A percentile compares a stretch with the other conserved stretches of the same genome.
Evolutionary conservation across 805 yeast species (phyloP).

Genomic region (baker's yeast (Saccharomyces cerevisiae)): DNA sequence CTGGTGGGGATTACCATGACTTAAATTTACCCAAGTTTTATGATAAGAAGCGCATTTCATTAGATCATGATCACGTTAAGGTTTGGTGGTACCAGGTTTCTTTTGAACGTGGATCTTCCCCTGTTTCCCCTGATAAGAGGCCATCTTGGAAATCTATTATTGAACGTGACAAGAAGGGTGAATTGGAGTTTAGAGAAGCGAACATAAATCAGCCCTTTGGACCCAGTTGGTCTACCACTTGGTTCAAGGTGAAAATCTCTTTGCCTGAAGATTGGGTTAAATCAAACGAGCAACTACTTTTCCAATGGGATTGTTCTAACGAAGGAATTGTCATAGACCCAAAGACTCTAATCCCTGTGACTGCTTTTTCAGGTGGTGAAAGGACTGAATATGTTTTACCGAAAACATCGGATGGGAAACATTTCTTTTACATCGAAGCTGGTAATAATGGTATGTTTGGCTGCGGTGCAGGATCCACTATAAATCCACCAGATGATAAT

Average conservation of each 20-base stretch:
- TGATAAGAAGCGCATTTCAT: slow-evolving; percentile 44
- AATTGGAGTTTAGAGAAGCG: slow-evolving; percentile 45
- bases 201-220: slow-evolving; percentile 71
- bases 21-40: slow-evolving; percentile 78
- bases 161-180: slow-evolving; percentile 16
- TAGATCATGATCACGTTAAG: slow-evolving; percentile 40
- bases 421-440: slow-evolving; percentile 73
- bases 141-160: slow-evolving; percentile 29
- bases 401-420: slow-evolving; percentile 40
- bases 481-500: slow-evolving; percentile 64
- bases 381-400: slow-evolving; percentile 70
- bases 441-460: slow-evolving; percentile 96
- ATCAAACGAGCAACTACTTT: slow-evolving; percentile 44
- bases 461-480: slow-evolving; percentile 50
- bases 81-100: slow-evolving; percentile 70
- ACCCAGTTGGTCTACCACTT: slow-evolving; percentile 94
- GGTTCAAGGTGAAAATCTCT: slow-evolving; percentile 69
- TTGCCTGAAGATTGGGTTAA: slow-evolving; percentile 49
- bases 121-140: slow-evolving; percentile 29
- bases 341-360: slow-evolving; percentile 50
- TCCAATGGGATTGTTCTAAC: slow-evolving; percentile 78
- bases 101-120: slow-evolving; percentile 37
- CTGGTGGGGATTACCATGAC: slow-evolving; percentile 65
- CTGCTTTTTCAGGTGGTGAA: slow-evolving; percentile 86
- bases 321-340: slow-evolving; percentile 75